Evolutionary conservation across 2,329 filamentous ascomycete genomes (phyloP), one percentile per base, ranked within the genome.

Genomic region (Clonostachys rhizophaga): DNA sequence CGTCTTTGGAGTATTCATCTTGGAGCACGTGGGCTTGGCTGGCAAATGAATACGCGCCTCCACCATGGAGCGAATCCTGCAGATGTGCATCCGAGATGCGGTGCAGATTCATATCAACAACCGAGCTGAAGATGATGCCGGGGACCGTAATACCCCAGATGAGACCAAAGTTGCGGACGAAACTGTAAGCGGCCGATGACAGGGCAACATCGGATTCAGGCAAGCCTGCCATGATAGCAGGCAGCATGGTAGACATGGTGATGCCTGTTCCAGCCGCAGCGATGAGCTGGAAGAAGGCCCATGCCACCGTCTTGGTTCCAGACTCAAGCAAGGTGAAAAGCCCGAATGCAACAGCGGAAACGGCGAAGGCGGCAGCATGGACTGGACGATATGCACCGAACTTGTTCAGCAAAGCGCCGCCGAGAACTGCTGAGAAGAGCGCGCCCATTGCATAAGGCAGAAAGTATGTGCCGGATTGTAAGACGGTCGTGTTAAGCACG

Each of bases 71-170:
- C 11, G 10, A 18, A 8, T 39, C 17, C 14, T 39, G 36, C 36
- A 39, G 14, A 11, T 39, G 7, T n/a, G 10, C 4, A 18, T 39
- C 36, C 14, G 14, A 8, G 36, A 39, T 39, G 12, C 14, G 36
- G 17, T 39, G 36, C 17, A 39, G 36, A 11, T 39, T 39, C 7
- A n/a, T 39, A 11, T 39, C 17, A 5, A 3, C 17, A n/a, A n/a
- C 40, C 20, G 20, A 41, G 46, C 66, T 65, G 53, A 75, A 74
- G 14, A 74, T 62, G 1, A 62, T 55, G 0, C 65, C 65, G 0
- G 69, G 68, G 6, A 79, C 65, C 0, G 71, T 64, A 2, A 76
- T 65, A 5, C 74, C 72, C 54, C 75, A 68, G 4, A 73, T 64
- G 6, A 60, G 52, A 0, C 74, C 75, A 7, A 78, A 65, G 5